Evolutionary conservation across 495 filamentous ascomycete species (phyloP).

Genomic region (Polyplosphaeria fusca): DNA sequence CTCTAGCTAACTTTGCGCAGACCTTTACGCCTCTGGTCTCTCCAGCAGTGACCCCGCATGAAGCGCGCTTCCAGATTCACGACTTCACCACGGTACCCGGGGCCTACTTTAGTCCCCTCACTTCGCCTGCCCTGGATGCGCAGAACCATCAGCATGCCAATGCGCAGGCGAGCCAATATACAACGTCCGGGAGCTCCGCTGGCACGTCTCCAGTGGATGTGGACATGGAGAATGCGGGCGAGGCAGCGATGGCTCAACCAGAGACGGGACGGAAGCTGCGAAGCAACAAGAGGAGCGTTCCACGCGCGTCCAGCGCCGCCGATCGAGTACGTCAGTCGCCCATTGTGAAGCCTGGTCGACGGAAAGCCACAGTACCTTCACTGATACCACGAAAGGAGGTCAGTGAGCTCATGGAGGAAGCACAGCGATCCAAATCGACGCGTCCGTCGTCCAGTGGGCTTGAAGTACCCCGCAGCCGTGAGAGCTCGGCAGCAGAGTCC

Average conservation of each 20-base stretch:
- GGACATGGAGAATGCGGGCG: conserved; percentile 37
- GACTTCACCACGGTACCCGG: conserved; percentile 78
- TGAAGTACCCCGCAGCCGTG: conserved; percentile 44
- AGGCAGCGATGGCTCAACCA: conserved; percentile 22
- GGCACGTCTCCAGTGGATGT: conserved; percentile 38
- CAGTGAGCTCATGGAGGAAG: conserved; percentile 36
- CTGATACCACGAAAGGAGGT: conserved; percentile 38
- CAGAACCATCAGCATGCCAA: conserved; percentile 50
- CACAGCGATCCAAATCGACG: conserved; percentile 32
- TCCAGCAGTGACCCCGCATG: conserved; percentile 88
- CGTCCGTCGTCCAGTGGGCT: conserved; percentile 16
- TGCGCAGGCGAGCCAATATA: conserved; percentile 30
- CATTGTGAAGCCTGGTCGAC: conserved; percentile 71
- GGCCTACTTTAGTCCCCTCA: conserved; percentile 92
- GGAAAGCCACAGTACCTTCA: conserved; percentile 49
- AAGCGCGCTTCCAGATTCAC: conserved; percentile 69
- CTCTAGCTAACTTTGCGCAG: conserved; percentile 39
- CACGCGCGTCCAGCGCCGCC: conserved; percentile 36
- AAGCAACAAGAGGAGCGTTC: conserved; percentile 33
- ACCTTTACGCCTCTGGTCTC: conserved; percentile 93
- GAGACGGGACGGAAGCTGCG: conserved; percentile 25
- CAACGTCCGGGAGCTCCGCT: conserved; percentile 35
- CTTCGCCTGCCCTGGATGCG: conserved; percentile 84
- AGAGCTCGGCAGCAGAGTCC: conserved; percentile 64
- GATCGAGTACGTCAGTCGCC: conserved; percentile 67